Conservation (phyloP, 495 filamentous ascomycete genomes). For the Saxispiralis lemnorum region DNA sequence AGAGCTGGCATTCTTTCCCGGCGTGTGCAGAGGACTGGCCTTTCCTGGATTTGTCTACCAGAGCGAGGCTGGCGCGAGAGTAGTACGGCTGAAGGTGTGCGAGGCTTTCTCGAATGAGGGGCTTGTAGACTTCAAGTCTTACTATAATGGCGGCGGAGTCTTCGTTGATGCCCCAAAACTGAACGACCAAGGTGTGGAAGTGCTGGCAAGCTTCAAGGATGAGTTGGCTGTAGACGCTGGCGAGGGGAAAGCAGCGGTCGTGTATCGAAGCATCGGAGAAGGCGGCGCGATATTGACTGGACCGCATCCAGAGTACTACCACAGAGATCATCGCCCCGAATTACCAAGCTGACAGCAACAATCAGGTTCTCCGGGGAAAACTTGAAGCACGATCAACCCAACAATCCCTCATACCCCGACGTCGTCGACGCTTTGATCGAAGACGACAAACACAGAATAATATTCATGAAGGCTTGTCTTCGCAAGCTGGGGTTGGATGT, state of each 20-base stretch:
- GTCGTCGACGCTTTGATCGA: conserved; percentile 45
- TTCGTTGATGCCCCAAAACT: conserved; percentile 63
- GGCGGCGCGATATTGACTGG: conserved; percentile 67
- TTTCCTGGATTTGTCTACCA: conserved; percentile 85
- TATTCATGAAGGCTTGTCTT: conserved; percentile 69
- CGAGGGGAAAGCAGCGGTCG: conserved; percentile 51
- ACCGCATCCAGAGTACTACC: conserved; percentile 89
- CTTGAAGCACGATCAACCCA: conserved; percentile 41
- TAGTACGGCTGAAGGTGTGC: conserved; percentile 47
- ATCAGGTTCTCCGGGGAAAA: too few species aligned
- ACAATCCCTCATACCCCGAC: conserved; percentile 23
- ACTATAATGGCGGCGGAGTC: conserved; percentile 93
- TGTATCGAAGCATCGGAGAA: conserved; percentile 78
- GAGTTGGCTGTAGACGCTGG: conserved; percentile 63
- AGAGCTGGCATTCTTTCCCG: conserved; percentile 78
- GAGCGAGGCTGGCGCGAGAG: conserved; percentile 70
- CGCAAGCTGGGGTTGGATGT: conserved; percentile 67
- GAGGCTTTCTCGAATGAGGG: conserved; percentile 37
- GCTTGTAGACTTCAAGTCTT: conserved; percentile 42
- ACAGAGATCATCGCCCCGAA: too few species aligned
- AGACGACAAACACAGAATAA: conserved; percentile 51
- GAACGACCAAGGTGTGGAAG: conserved; percentile 48
- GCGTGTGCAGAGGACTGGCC: conserved; percentile 66
- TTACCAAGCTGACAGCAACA: conserved; percentile 14
- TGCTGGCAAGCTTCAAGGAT: conserved; percentile 66